These are phyloP conservation scores for Yamadazyma epiphylla DNA, from an alignment of 1,139 yeast genomes.

Conservation along the genomic window DNA sequence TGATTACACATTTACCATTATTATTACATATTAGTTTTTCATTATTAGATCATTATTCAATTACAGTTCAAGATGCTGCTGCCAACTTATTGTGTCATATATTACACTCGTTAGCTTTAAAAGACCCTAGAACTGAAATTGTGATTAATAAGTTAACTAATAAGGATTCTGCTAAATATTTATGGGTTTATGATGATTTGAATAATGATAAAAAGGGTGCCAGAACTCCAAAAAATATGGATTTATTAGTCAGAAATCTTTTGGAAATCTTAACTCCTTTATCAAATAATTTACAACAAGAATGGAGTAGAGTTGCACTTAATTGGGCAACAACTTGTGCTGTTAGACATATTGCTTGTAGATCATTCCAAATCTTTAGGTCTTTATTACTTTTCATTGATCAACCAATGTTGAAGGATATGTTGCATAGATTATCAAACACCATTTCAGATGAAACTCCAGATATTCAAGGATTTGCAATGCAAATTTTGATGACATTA, in stretches of 20 bases:
- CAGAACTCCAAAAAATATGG: constrained; percentile 86
- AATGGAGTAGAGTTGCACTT: constrained; percentile 83
- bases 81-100: constrained; percentile 70
- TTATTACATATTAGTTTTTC: constrained; percentile 79
- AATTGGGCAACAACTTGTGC: constrained; percentile 98
- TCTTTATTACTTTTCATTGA: constrained; percentile 76
- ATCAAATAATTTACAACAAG: constrained; percentile 57
- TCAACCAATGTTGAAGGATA: constrained; percentile 85
- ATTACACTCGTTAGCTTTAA: constrained; percentile 59
- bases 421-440: constrained; percentile 89
- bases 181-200: constrained; percentile 89
- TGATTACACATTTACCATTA: constrained; percentile 61
- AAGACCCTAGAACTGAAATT: constrained; percentile 50
- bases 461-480: constrained; percentile 94
- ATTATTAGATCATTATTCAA: constrained; percentile 81
- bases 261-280: constrained; percentile 52
- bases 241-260: constrained; percentile 63
- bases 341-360: constrained; percentile 93
- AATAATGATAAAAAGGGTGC: constrained; percentile 77
- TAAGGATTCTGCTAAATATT: constrained; percentile 28
- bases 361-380: constrained; percentile 90
- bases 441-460: constrained; percentile 85
- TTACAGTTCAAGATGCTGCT: constrained; percentile 82
- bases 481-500: constrained; percentile 94
- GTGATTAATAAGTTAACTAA: constrained; percentile 54